Evolutionary conservation across 352 stramenopile species (phyloP).

Genomic region (Phytophthora colocasiae): DNA sequence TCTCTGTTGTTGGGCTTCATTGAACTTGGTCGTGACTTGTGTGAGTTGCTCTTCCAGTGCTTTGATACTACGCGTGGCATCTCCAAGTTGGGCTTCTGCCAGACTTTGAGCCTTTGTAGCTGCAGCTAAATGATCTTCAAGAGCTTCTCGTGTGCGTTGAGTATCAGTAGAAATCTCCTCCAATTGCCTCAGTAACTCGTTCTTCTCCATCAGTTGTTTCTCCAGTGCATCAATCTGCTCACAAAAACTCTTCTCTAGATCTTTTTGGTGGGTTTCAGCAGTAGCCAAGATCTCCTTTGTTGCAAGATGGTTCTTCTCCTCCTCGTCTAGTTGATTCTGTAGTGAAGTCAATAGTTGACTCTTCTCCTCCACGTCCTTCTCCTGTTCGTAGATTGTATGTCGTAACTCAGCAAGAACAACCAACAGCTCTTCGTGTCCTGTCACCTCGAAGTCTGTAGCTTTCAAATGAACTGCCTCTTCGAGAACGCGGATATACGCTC

Average conservation of each 20-base stretch:
- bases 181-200: conserved; percentile 22
- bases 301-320: conserved; percentile 29
- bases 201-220: conserved; percentile 38
- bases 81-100: conserved; percentile 33
- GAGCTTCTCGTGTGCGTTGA: conserved; percentile 25
- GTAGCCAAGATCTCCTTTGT: conserved; percentile 29
- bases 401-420: conserved; percentile 78
- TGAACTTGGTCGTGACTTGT: conserved; percentile 17
- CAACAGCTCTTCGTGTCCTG: conserved; percentile 78
- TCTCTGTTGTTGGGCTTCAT: conserved; percentile 25
- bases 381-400: conserved; percentile 80
- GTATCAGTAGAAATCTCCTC: conserved; percentile 19
- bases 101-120: conserved; percentile 36
- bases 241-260: conserved; percentile 22
- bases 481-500: conserved; percentile 76
- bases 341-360: conserved; percentile 8
- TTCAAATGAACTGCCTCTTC: conserved; percentile 82
- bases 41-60: conserved; percentile 25
- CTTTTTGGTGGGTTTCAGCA: conserved; percentile 28
- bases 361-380: conserved; percentile 57
- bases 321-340: conserved; percentile 34
- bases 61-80: conserved; percentile 27
- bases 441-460: conserved; percentile 69
- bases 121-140: conserved; percentile 29
- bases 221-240: conserved; percentile 41